Conservation (phyloP, 2,329 filamentous ascomycete species). For the Sporothrix protearum region DNA sequence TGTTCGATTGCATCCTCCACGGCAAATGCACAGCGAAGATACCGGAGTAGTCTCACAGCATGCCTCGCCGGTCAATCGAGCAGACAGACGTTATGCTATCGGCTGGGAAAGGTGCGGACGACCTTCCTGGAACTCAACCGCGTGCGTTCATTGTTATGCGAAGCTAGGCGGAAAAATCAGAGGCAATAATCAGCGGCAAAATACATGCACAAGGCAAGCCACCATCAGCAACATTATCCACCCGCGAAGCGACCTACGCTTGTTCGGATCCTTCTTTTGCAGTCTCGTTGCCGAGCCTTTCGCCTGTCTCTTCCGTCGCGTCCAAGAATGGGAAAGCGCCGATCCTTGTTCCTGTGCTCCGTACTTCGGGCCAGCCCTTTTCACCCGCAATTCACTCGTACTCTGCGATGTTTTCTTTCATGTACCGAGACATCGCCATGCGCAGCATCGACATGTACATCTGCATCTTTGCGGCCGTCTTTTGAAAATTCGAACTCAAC, state of each 20-base stretch:
- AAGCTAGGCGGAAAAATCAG: not conserved
- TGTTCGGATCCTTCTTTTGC: not conserved
- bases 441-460: not conserved
- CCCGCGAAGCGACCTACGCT: not conserved
- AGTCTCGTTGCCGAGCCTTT: constrained; percentile 6
- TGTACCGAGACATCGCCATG: constrained; percentile 2
- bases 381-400: not conserved
- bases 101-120: not conserved
- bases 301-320: constrained; percentile 13
- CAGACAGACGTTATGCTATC: not conserved
- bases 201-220: not conserved
- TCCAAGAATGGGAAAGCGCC: not conserved
- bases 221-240: not conserved
- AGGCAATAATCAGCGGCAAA: not conserved
- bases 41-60: not conserved
- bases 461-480: not conserved
- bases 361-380: not conserved
- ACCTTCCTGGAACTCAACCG: too few species aligned
- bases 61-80: not conserved
- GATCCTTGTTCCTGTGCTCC: not conserved
- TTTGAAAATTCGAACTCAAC: not conserved
- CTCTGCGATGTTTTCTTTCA: not conserved
- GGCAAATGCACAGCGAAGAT: not conserved
- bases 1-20: not conserved
- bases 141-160: not conserved